Evolutionary conservation across 345 rosid genomes (phyloP), one percentile per base, ranked within the genome.

Genomic region (Melastoma malabathricum): DNA sequence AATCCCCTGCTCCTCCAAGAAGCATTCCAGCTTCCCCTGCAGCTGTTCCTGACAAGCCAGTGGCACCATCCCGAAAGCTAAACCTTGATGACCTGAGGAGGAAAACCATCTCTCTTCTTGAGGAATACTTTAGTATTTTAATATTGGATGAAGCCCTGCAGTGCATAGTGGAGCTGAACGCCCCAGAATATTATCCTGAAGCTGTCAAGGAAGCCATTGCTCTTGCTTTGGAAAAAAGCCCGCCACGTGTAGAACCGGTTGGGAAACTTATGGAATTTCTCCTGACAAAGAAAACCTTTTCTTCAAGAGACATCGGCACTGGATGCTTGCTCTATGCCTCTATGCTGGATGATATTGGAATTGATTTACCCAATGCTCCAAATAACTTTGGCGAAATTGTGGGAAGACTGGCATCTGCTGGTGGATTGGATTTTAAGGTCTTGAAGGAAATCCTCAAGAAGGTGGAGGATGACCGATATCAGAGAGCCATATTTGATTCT

Each of bases 361-460:
- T 89, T 34, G 97, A 89, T 60, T 66, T 79, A 22, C 97, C 96
- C 0, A 86, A 68, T 57, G 97, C 94, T 2, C 96, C 90, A 18
- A 62, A 60, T 55, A 72, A 68, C 64, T 89, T 86, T 62, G 96
- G 94, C 27, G 84, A 81, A 63, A 68, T 89, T 22, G 44, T 83
- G 3, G 96, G 90, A 65, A 70, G 67, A 56, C 66, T 89, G 43
- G 64, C 78, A 29, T 52, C 70, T 67, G 69, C 64, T 0, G 68
- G 69, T 16, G 75, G 64, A 27, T 60, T 72, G 44, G 70, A 78
- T 70, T 83, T 86, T 52, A 68, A 62, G 17, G 59, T 68, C 51
- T 75, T 86, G 51, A 68, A 52, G 39, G 88, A 86, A 59, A 56
- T 78, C 51, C 78, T 89, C 6, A 57, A 64, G 72, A 79, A 80